Evolutionary conservation across 2,329 filamentous ascomycete species (phyloP).

Genomic region (Cryphonectria parasitica): DNA sequence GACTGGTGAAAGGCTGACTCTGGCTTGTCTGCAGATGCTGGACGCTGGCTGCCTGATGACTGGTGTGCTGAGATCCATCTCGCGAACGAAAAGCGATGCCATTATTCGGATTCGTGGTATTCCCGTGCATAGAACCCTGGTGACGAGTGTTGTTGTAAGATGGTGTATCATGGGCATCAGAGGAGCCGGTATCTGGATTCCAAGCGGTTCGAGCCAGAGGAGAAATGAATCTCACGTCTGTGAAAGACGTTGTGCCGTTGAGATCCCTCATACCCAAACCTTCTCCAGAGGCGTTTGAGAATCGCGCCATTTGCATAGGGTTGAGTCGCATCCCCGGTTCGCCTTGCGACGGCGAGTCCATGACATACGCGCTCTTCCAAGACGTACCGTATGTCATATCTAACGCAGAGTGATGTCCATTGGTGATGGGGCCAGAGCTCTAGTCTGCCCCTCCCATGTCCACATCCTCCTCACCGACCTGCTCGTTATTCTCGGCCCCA

Average conservation of each 20-base stretch:
- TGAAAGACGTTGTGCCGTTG: background rate
- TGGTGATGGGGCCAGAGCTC: conserved; percentile 16
- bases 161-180: no score
- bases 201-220: background rate
- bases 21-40: background rate
- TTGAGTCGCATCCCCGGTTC: background rate
- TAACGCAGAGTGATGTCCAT: background rate
- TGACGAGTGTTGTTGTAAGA: no score
- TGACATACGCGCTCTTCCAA: background rate
- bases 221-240: background rate
- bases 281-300: no score
- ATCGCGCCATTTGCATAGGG: background rate
- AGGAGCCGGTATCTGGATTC: background rate
- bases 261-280: background rate
- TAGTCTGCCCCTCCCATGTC: conserved; percentile 40
- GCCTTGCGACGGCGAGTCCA: background rate
- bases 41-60: background rate
- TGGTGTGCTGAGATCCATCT: background rate
- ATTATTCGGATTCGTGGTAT: background rate
- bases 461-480: conserved; percentile 38
- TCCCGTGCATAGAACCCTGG: no score
- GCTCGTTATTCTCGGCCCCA: conserved; percentile 37
- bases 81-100: background rate
- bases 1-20: background rate
- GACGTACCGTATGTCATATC: background rate